Evolutionary conservation across 73 alveolate species (phyloP).

Genomic region (Paramecium sexaurelia): DNA sequence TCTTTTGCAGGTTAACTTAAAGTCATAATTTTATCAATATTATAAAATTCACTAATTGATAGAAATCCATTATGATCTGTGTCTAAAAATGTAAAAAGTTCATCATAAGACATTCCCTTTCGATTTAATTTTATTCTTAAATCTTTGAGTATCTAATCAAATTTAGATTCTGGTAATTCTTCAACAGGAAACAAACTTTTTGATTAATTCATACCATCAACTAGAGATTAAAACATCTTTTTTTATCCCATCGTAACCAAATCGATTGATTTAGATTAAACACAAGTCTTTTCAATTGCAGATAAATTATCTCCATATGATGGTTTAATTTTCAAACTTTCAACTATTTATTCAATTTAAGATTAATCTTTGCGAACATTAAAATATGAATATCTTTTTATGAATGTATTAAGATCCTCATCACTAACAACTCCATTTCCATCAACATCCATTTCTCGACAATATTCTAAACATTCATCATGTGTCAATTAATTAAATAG

Average conservation of each 20-base stretch:
- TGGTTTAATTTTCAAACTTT: not conserved
- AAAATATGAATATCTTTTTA: slow-evolving; percentile 62
- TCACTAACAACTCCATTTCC: slow-evolving; percentile 65
- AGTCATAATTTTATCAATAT: slow-evolving; percentile 70
- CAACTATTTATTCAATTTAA: slow-evolving; percentile 37
- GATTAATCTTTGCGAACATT: slow-evolving; percentile 52
- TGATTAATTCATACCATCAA: slow-evolving; percentile 53
- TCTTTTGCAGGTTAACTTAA: slow-evolving; percentile 84
- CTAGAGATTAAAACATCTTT: slow-evolving; percentile 33
- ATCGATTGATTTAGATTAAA: slow-evolving; percentile 43
- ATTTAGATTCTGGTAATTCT: slow-evolving; percentile 57
- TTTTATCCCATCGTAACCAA: slow-evolving; percentile 24
- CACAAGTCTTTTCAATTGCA: slow-evolving; percentile 9
- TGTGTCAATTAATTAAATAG: slow-evolving; percentile 18
- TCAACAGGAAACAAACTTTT: slow-evolving; percentile 65
- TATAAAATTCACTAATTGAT: slow-evolving; percentile 78
- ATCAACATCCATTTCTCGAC: slow-evolving; percentile 65
- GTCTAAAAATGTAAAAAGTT: slow-evolving; percentile 71
- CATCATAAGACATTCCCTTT: slow-evolving; percentile 65
- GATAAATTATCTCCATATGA: not conserved
- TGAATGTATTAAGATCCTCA: slow-evolving; percentile 59
- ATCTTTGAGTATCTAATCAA: slow-evolving; percentile 63
- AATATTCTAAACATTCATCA: slow-evolving; percentile 54
- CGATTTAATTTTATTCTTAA: slow-evolving; percentile 53
- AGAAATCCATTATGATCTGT: slow-evolving; percentile 82